phyloP scores from a whole-genome alignment of 805 yeast species.

The Nakazawaea pomicola region DNA sequence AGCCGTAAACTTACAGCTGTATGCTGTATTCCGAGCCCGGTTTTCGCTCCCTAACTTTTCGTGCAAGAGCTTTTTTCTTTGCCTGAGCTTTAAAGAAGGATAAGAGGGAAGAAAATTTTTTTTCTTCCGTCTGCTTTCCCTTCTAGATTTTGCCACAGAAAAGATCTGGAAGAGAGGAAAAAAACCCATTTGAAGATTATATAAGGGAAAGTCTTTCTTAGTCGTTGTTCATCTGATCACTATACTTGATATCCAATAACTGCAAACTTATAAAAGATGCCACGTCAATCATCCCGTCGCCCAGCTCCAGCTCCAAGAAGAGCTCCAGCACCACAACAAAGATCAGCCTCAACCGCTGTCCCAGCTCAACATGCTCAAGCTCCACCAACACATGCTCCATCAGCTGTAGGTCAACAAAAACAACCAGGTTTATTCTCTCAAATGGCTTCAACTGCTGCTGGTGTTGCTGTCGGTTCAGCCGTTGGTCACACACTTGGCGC shows the following conservation, averaged over 20 bases:
- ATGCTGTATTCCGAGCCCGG: background rate
- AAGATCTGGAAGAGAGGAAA: no score
- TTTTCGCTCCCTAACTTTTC: no score
- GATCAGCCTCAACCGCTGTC: conserved; percentile 74
- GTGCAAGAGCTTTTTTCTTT: no score
- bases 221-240: no score
- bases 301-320: conserved; percentile 36
- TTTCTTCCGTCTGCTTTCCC: background rate
- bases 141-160: background rate
- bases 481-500: conserved; percentile 97
- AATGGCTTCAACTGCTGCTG: conserved; percentile 99
- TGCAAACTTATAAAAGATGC: conserved; percentile 18
- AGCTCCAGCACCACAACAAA: conserved; percentile 46
- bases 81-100: no score
- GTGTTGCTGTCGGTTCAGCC: conserved; percentile 98
- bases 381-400: conserved; percentile 40
- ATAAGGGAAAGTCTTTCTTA: background rate
- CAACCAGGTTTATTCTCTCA: conserved; percentile 91
- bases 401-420: conserved; percentile 45
- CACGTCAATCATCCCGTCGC: conserved; percentile 33
- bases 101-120: background rate
- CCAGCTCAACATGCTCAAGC: conserved; percentile 35
- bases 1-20: no score
- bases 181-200: background rate
- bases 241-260: background rate